Base-by-base conservation (phyloP, 1,284 basidiomycete species). In the Cryptococcus jaspeensis region DNA sequence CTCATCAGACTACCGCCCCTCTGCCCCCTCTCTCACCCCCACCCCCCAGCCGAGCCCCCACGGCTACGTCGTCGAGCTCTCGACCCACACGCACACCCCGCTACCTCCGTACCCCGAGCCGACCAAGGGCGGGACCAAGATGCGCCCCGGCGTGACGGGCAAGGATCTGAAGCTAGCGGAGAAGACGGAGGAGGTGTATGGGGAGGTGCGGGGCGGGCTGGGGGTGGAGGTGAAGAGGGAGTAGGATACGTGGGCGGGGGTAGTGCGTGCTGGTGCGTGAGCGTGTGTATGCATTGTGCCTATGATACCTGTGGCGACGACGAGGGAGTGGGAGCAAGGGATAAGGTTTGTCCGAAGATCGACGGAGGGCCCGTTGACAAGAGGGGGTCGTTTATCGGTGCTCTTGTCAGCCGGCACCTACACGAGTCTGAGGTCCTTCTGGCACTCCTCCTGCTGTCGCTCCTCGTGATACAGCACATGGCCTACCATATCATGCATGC, bases 31-130 rank as follows among this genome's bases (percentile, higher is more conserved):
- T 1, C 45, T 53, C 5, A 12, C 46, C 56, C 25, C 9, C 23
- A 9, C 48, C 28, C 50, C 37, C 11, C 40, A 53, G 6, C 53
- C 42, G 28, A n/a, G n/a, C n/a, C n/a, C 28, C 28, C 28, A 4
- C 8, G 65, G 63, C 6, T 74, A 74, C 52, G 52, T 72, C 11
- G 45, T 75, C 13, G 62, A 68, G 44, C 36, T 75, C 3, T 62
- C 69, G 1, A 73, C 68, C 16, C 67, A 72, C 53, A 75, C 73
- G 4, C 73, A 75, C 59, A 74, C 73, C 44, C 73, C 73, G 2
- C 39, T 74, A 41, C 67, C 72, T 6, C 65, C 65, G 11, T 56
- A 64, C 15, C 55, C 58, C 23, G 38, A 38, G 22, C 55, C 50
- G 25, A 52, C 51, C 23, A 46, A 54, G 36, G 51, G 46, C 11